phyloP scores from a whole-genome alignment of 2,329 filamentous ascomycete species.

The Lojkania enalia region DNA sequence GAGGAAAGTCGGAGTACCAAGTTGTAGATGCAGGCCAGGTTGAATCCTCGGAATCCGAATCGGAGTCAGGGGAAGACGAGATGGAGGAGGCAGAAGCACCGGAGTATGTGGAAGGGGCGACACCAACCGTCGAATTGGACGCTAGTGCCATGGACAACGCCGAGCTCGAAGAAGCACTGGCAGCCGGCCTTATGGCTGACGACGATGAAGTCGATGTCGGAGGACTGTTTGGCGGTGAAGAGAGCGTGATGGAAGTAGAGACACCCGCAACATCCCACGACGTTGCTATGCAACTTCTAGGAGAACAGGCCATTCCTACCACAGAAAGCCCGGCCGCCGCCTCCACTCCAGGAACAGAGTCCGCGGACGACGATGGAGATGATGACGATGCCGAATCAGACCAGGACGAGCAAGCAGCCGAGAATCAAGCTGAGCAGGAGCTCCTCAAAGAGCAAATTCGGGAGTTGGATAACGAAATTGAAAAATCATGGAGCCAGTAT shows the following conservation, averaged over 20 bases:
- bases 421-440: slow-evolving; percentile 53
- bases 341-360: slow-evolving; percentile 38
- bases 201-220: slow-evolving; percentile 33
- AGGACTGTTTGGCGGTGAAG: slow-evolving; percentile 30
- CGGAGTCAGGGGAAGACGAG: slow-evolving; percentile 42
- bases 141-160: slow-evolving; percentile 37
- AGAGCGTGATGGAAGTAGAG: slow-evolving; percentile 33
- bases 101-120: slow-evolving; percentile 46
- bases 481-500: slow-evolving; percentile 46
- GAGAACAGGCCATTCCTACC: slow-evolving; percentile 29
- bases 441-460: slow-evolving; percentile 58
- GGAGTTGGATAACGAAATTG: slow-evolving; percentile 57
- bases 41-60: slow-evolving; percentile 46
- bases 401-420: slow-evolving; percentile 53
- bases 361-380: slow-evolving; percentile 47
- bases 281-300: slow-evolving; percentile 44
- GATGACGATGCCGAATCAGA: slow-evolving; percentile 49
- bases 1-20: slow-evolving; percentile 61
- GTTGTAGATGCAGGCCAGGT: slow-evolving; percentile 49
- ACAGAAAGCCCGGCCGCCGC: slow-evolving; percentile 25
- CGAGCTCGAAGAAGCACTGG: slow-evolving; percentile 40
- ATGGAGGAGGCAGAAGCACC: slow-evolving; percentile 36
- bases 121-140: slow-evolving; percentile 48
- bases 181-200: slow-evolving; percentile 40
- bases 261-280: slow-evolving; percentile 42